A percentile compares a stretch with the other conserved stretches of the same genome.
phyloP scores from a whole-genome alignment of 371 early-diverging fungal species.

The Mucor indicus region DNA sequence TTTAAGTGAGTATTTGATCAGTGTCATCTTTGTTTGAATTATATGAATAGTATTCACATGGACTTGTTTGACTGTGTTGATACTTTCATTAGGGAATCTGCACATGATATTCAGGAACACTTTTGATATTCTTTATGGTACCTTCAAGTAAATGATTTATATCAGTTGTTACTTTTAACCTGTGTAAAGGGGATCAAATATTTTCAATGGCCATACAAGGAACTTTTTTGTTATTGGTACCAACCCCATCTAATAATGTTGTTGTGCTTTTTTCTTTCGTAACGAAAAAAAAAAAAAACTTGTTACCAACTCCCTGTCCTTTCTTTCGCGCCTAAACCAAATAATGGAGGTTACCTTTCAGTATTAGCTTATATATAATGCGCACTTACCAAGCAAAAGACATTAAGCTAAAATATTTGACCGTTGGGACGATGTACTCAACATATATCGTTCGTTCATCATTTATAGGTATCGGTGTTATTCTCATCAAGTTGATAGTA shows the following conservation, averaged over 20 bases:
- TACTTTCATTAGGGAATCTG: conserved; percentile 9
- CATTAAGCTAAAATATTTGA: conserved; percentile 5
- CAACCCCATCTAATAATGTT: conserved; percentile 11
- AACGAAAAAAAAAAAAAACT: conserved; percentile 15
- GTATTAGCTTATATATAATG: conserved; percentile 7
- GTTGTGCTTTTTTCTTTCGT: conserved; percentile 4
- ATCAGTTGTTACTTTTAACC: conserved; percentile 11
- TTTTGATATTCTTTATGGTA: conserved; percentile 14
- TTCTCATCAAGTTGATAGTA: conserved; percentile 10
- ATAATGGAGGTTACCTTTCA: conserved; percentile 6
- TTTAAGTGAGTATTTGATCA: conserved; percentile 11
- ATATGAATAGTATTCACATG: conserved; percentile 9
- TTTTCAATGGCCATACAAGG: conserved; percentile 5
- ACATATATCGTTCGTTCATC: conserved; percentile 15
- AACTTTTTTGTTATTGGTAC: conserved; percentile 4
- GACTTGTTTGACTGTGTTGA: conserved; percentile 7
- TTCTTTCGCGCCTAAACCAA: conserved; percentile 14
- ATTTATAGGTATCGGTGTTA: conserved; percentile 7
- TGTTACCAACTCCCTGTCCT: conserved; percentile 11
- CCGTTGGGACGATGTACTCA: conserved; percentile 4
- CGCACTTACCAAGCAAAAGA: conserved; percentile 14
- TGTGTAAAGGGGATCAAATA: conserved; percentile 5
- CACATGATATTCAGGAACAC: conserved; percentile 9
- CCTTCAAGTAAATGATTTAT: conserved; percentile 9
- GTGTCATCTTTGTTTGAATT: conserved; percentile 13